Base-by-base conservation (phyloP, 2,329 filamentous ascomycete species). In the Claviceps arundinis region DNA sequence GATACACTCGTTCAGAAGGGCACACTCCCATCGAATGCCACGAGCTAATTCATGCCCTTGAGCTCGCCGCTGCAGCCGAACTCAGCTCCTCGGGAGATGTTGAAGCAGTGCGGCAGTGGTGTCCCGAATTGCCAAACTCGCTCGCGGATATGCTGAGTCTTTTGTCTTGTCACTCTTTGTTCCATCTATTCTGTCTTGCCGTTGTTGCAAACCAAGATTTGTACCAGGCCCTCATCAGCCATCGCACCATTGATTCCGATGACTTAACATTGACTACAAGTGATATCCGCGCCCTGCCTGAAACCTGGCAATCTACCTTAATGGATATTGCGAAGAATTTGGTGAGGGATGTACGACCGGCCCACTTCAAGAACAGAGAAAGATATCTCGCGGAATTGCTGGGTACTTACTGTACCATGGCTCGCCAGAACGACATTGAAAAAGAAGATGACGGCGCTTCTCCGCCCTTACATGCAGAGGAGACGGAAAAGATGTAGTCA, bases 1-100 rank as follows among this genome's bases (percentile, higher is more conserved):
- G 73, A 1, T 77, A 78, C 52, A 51, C 56, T 2, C 56, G 59
- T 6, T 52, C 52, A 1, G 47, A 54, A 26, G 50, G 40, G 24
- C 41, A 50, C 14, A 50, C 51, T 3, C 37, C 50, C 34, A 50
- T 56, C 6, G 38, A 22, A 16, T 47, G 48, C 8, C 17, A 17
- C 42, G 55, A 59, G 16, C 56, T 60, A 24, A 44, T 54, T 19
- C 50, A 53, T 13, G 53, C 54, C 5, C 55, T 61, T 34, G 58
- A 61, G 47, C 56, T 56, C 45, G 58, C 59, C 17, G 55, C 58
- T 7, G 52, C 50, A 9, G 58, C 57, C 26, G 54, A 56, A 16
- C 24, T 40, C 14, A 52, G 37, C 16, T 48, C 54, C 26, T 44
- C 43, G 8, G 48, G 55, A 6, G 44, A 55, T 9, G 30, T 37